Evolutionary conservation across 148 eudicot species (phyloP).

Genomic region (Rheum nobile): DNA sequence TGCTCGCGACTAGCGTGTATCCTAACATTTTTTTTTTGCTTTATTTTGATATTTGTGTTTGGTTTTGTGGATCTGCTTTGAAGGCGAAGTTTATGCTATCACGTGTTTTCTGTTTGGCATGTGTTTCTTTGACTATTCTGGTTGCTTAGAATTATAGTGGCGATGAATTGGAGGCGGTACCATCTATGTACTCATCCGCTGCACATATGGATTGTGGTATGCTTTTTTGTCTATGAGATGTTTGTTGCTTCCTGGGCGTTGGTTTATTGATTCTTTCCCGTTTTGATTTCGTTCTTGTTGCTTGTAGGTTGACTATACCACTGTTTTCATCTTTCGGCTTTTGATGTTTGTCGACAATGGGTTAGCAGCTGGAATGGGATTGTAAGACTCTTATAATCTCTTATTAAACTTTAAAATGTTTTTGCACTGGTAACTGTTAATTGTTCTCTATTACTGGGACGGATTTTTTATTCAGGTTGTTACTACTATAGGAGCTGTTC

Average conservation of each 20-base stretch:
- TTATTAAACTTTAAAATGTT: background rate
- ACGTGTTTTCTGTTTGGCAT: background rate
- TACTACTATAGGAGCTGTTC: background rate
- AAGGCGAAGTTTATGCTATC: background rate
- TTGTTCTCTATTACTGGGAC: too few relatives aligned
- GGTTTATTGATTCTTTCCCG: background rate
- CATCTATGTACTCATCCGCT: slow-evolving; percentile 65
- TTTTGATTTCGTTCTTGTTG: background rate
- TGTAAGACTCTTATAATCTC: slow-evolving; percentile 41
- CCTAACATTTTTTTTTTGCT: slow-evolving; percentile 23
- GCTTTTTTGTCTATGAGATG: slow-evolving; percentile 10
- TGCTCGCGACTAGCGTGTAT: slow-evolving; percentile 95
- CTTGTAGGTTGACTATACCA: slow-evolving; percentile 74
- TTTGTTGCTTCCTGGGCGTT: background rate
- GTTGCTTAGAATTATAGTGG: slow-evolving; percentile 62
- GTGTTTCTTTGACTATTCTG: slow-evolving; percentile 29
- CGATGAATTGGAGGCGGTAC: slow-evolving; percentile 70
- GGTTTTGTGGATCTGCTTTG: slow-evolving; percentile 1
- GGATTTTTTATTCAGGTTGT: background rate
- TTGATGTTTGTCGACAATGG: slow-evolving; percentile 96
- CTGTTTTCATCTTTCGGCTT: slow-evolving; percentile 79
- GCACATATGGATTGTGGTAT: slow-evolving; percentile 95
- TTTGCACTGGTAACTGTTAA: background rate
- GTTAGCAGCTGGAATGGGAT: slow-evolving; percentile 92
- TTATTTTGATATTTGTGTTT: background rate